A percentile compares a stretch with the other conserved stretches of the same genome.
Conservation (phyloP, 1,139 yeast species). For the Candida sp. region DNA sequence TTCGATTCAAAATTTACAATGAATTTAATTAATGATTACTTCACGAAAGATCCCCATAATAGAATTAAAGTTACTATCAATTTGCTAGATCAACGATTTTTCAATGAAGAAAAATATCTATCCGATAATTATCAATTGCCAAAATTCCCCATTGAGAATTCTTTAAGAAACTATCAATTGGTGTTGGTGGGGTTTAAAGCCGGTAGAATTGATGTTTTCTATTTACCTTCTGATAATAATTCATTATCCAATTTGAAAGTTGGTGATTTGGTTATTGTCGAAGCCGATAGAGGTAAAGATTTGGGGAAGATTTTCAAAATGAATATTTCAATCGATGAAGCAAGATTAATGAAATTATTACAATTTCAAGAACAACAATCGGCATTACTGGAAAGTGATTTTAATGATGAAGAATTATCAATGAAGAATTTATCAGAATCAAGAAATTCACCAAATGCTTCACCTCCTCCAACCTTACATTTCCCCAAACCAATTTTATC, state of each 20-base stretch:
- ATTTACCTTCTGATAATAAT: conserved; percentile 44
- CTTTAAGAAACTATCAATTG: conserved; percentile 31
- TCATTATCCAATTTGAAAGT: conserved; percentile 25
- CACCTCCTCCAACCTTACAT: conserved; percentile 40
- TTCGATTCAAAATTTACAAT: conserved; percentile 8
- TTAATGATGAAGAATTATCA: conserved; percentile 18
- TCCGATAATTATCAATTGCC: conserved; percentile 37
- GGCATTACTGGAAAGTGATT: conserved; percentile 31
- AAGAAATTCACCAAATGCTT: conserved; percentile 4
- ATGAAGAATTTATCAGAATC: conserved; percentile 16
- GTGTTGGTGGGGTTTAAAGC: conserved; percentile 83
- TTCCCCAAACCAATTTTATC: conserved; percentile 77
- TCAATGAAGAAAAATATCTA: conserved; percentile 26
- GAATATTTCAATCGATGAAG: conserved; percentile 64
- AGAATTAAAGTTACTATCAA: conserved; percentile 34
- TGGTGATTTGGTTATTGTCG: conserved; percentile 88
- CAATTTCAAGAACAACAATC: conserved; percentile 59
- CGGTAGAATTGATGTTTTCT: conserved; percentile 81
- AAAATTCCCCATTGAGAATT: conserved; percentile 37
- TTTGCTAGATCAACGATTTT: conserved; percentile 21
- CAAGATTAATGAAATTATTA: conserved; percentile 48
- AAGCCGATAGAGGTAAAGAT: conserved; percentile 97
- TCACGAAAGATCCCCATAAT: conserved; percentile 36
- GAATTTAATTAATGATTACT: conserved; percentile 31
- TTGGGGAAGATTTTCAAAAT: conserved; percentile 75